Base-by-base conservation (phyloP, 2,329 filamentous ascomycete genomes). In the Raffaelea arxii region DNA sequence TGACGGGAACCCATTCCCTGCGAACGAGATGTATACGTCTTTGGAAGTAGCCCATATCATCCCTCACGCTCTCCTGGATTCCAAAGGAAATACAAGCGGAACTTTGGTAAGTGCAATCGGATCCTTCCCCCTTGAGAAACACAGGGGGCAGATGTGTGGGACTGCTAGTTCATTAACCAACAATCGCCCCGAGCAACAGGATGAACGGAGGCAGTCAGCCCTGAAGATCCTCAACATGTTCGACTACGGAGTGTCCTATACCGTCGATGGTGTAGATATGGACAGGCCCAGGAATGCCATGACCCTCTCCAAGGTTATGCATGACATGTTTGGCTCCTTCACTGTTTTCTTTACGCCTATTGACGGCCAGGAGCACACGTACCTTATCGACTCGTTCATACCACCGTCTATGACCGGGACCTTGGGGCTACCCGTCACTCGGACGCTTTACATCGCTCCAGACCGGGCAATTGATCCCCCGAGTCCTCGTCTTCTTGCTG, bases 141-240 rank as follows among this genome's bases (percentile, higher is more conserved):
- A 11, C 37, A 6, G 4, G 22, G 18, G 21, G 7, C 41, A 12
- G 18, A 7, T 23, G 4, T 25, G 14, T 30, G n/a, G 12, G 23
- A 25, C 27, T 3, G 47, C 47, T 27, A 41, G 44, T 16, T 10
- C 16, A 16, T 51, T 50, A 27, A 25, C 42, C 2, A 10, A 2
- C 25, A 27, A n/a, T 58, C 6, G 40, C 55, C 18, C 25, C 4
- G 4, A 32, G 12, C 27, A 30, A 36, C 16, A 45, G 46, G 43
- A 46, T 14, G 21, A 48, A 49, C 16, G 53, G 48, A 62, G 62
- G 50, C 48, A 61, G 55, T 56, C 58, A 0, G 61, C 63, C 11
- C 54, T 69, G 10, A 53, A 55, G n/a, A 62, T 69, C 35, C 59
- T 68, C 2, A 64, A 68, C 25, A 69, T 69, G 63, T 67, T 70